Conservation (phyloP, 129 eudicot species). For the Lactuca saligna region DNA sequence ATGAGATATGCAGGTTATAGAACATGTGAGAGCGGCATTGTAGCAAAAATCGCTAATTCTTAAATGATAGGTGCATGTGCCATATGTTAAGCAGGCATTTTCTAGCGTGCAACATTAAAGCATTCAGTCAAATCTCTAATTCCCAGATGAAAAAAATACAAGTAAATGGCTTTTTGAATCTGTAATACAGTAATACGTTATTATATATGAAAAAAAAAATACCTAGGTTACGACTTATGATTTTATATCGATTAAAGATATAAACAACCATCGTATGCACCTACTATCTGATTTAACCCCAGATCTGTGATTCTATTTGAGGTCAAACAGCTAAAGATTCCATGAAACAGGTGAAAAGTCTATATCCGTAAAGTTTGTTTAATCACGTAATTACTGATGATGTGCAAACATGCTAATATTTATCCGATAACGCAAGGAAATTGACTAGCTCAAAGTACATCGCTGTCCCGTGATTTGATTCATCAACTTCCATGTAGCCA, state of each 20-base stretch:
- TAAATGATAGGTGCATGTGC: slow-evolving; percentile 38
- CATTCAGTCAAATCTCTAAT: slow-evolving; percentile 20
- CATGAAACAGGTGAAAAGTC: neutral
- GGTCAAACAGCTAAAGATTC: neutral
- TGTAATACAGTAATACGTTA: neutral
- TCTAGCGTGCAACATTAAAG: slow-evolving; percentile 32
- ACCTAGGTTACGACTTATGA: neutral
- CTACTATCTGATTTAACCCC: neutral
- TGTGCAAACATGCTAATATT: neutral
- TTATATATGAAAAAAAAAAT: neutral
- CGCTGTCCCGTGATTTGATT: slow-evolving; percentile 23
- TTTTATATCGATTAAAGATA: too few species aligned
- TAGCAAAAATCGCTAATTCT: slow-evolving; percentile 25
- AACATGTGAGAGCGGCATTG: slow-evolving; percentile 41
- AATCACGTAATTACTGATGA: neutral
- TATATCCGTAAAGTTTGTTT: neutral
- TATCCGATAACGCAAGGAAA: neutral
- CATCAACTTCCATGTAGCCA: slow-evolving; percentile 20
- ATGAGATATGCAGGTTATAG: slow-evolving; percentile 27
- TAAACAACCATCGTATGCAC: neutral
- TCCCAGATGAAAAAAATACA: neutral
- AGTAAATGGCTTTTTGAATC: neutral
- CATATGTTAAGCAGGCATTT: slow-evolving; percentile 29
- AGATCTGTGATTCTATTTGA: neutral
- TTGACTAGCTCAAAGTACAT: neutral